Base-by-base conservation (phyloP, 768 basidiomycete species). In the Auriculariales sp. region DNA sequence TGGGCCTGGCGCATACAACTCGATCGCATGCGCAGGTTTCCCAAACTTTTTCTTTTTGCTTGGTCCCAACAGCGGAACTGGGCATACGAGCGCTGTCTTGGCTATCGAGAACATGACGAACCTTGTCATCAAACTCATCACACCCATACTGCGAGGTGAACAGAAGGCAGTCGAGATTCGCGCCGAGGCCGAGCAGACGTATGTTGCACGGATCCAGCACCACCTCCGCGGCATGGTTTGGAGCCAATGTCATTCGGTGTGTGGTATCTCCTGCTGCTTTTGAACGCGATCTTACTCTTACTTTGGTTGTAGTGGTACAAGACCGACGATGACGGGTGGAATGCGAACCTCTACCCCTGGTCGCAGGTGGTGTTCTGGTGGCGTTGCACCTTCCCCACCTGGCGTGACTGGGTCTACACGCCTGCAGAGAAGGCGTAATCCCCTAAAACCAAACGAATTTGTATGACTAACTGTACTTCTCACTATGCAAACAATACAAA, bases 31-130 rank as follows among this genome's bases (percentile, higher is more conserved):
- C 22, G 33, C 47, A 28, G 47, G 49, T 6, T 55, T 53, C 50
- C 54, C 54, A 12, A 55, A 55, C 45, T 53, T 55, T 27, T 44
- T 49, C 48, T 49, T 55, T 24, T 17, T 59, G 11, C 55, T 52
- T 49, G 60, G 60, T 0, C 60, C 60, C 4, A 58, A 58, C 29
- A 46, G 51, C 5, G 52, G 54, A 1, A 61, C 58, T 3, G 58
- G 58, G 0, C 57, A 59, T 35, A 56, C 53, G 11, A 56, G 53
- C 22, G 57, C 57, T 28, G 54, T 61, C 17, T 54, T 57, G 44
- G 56, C 58, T n/a, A 47, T 50, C 28, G 53, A 50, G 28, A 50
- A 50, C 35, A 36, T 36, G 2, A 22, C 22, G 35, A 36, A 36
- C 35, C 35, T 36, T 15, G 22, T 36, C 15, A 15, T 36, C 15